phyloP scores from a whole-genome alignment of 331 rosid species.

The Quercus phellos region DNA sequence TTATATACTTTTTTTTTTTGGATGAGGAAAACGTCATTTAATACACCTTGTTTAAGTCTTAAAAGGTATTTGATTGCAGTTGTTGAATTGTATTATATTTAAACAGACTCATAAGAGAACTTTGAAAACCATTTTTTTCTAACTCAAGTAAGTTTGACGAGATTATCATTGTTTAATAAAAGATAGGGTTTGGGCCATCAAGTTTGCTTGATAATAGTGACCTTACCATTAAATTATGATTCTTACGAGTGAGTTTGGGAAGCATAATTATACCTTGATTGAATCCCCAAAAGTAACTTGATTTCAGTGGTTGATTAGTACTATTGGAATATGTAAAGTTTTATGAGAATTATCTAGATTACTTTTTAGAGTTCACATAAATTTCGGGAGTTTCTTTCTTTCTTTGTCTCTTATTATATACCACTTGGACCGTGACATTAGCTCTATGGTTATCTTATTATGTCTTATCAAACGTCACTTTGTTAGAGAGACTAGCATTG shows the following conservation, averaged over 20 bases:
- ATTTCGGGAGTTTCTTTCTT: neutral
- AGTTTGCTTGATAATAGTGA: neutral
- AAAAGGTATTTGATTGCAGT: neutral
- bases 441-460: too few species aligned
- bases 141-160: neutral
- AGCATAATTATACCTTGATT: neutral
- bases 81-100: too few species aligned
- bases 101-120: neutral
- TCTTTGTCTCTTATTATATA: too few species aligned
- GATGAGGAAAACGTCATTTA: neutral
- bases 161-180: neutral
- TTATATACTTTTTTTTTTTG: too few species aligned
- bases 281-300: neutral
- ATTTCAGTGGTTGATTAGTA: neutral
- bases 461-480: too few species aligned
- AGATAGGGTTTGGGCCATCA: neutral
- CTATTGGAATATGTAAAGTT: neutral
- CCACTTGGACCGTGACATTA: too few species aligned
- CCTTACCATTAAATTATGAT: neutral
- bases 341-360: neutral
- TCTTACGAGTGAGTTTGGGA: neutral
- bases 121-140: neutral
- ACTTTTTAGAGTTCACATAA: neutral
- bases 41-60: neutral
- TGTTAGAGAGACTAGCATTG: too few species aligned